phyloP scores from a whole-genome alignment of 2,329 filamentous ascomycete genomes.

The Chalaropsis thielavioides region DNA sequence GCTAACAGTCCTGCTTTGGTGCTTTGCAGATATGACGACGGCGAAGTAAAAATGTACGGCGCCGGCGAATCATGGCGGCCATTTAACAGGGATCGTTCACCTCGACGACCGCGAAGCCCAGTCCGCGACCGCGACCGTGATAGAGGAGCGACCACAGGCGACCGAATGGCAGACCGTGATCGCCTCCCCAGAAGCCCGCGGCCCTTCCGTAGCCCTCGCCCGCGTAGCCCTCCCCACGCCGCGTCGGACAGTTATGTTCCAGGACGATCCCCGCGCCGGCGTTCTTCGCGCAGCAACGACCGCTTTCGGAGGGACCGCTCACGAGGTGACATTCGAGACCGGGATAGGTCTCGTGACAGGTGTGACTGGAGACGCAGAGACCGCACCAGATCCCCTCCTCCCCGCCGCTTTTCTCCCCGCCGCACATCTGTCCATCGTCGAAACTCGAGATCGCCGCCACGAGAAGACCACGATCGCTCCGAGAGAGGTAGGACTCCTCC shows the following conservation, averaged over 20 bases:
- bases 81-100: constrained; percentile 36
- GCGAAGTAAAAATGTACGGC: constrained; percentile 47
- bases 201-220: constrained; percentile 22
- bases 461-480: constrained; percentile 26
- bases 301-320: constrained; percentile 31
- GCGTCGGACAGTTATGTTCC: constrained; percentile 34
- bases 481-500: constrained; percentile 29
- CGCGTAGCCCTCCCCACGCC: constrained; percentile 27
- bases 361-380: constrained; percentile 21
- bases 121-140: constrained; percentile 7
- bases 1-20: not conserved
- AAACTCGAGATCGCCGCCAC: constrained; percentile 16
- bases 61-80: constrained; percentile 48
- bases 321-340: constrained; percentile 30
- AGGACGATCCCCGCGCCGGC: constrained; percentile 30
- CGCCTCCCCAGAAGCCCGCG: constrained; percentile 28
- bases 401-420: constrained; percentile 24
- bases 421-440: constrained; percentile 28
- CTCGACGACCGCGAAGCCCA: constrained; percentile 25
- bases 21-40: constrained; percentile 40
- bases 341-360: constrained; percentile 18
- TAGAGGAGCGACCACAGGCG: not conserved
- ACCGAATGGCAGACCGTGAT: constrained; percentile 19
- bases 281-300: constrained; percentile 29
- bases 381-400: constrained; percentile 24